These are phyloP conservation scores for Coriaria nepalensis DNA, from an alignment of 306 rosid species.

Conservation along the genomic window DNA sequence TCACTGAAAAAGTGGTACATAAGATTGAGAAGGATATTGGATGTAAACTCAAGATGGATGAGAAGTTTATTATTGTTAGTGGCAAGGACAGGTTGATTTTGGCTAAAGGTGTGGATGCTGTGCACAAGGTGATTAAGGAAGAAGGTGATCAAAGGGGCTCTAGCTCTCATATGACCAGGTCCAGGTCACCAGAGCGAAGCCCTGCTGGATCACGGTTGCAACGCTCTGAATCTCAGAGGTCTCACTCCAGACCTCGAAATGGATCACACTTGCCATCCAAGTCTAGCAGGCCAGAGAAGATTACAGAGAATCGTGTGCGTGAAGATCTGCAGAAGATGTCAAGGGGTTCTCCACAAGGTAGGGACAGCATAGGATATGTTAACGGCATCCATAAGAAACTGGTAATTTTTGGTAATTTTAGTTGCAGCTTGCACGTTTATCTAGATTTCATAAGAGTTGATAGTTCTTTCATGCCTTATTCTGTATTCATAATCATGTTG, in stretches of 20 bases:
- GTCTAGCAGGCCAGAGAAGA: conserved; percentile 73
- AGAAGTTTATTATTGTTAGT: conserved; percentile 76
- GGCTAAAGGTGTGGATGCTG: conserved; percentile 89
- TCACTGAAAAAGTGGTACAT: conserved; percentile 59
- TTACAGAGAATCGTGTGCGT: conserved; percentile 55
- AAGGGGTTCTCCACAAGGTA: conserved; percentile 96
- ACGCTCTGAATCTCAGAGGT: conserved; percentile 61
- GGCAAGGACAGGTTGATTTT: conserved; percentile 82
- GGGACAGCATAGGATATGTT: conserved; percentile 83
- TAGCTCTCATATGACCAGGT: conserved; percentile 50
- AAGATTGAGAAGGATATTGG: conserved; percentile 84
- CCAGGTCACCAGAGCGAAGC: conserved; percentile 90
- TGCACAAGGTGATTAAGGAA: conserved; percentile 70
- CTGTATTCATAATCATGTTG: conserved; percentile 29
- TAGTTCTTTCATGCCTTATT: conserved; percentile 1
- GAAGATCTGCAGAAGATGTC: conserved; percentile 62
- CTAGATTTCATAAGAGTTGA: conserved; percentile 14
- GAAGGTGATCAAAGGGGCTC: conserved; percentile 62
- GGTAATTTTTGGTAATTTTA: conserved; percentile 61
- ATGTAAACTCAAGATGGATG: conserved; percentile 92
- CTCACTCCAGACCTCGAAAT: conserved; percentile 59
- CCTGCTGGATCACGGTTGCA: conserved; percentile 53
- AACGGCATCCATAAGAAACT: conserved; percentile 57
- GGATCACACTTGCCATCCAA: conserved; percentile 58
- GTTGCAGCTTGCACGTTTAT: conserved; percentile 39